Conservation (phyloP, 2,329 filamentous ascomycete genomes). For the Neonectria faginata region DNA sequence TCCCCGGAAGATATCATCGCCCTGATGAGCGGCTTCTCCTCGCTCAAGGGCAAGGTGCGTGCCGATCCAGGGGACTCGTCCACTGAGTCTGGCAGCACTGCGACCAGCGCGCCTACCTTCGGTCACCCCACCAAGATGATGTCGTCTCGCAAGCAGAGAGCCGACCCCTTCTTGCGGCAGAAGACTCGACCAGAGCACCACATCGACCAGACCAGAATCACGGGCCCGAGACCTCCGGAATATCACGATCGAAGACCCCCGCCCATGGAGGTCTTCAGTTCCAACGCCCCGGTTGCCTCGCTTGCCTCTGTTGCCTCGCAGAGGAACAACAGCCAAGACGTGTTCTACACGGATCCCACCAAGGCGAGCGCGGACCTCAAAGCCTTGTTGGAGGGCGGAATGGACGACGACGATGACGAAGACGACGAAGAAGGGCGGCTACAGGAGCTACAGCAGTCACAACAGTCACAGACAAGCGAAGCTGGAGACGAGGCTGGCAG, state of each 20-base stretch:
- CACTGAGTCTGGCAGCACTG: slow-evolving; percentile 22
- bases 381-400: slow-evolving; percentile 82
- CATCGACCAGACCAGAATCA: slow-evolving; percentile 59
- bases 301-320: slow-evolving; percentile 22
- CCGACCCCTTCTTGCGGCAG: slow-evolving; percentile 66
- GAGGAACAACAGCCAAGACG: slow-evolving; percentile 54
- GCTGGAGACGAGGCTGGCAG: slow-evolving; percentile 32
- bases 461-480: slow-evolving; percentile 35
- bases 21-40: slow-evolving; percentile 47
- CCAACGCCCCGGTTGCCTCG: slow-evolving; percentile 42
- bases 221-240: slow-evolving; percentile 60
- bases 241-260: slow-evolving; percentile 61
- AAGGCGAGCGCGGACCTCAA: slow-evolving; percentile 84
- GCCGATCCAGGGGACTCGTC: slow-evolving; percentile 29
- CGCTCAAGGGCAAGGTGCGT: slow-evolving; percentile 42
- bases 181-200: slow-evolving; percentile 69
- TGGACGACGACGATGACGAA: slow-evolving; percentile 77
- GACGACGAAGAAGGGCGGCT: slow-evolving; percentile 51
- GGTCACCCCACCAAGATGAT: slow-evolving; percentile 58
- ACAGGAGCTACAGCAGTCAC: slow-evolving; percentile 15
- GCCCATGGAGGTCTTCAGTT: slow-evolving; percentile 62
- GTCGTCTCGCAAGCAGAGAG: slow-evolving; percentile 66
- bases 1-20: slow-evolving; percentile 51
- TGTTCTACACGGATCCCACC: slow-evolving; percentile 75
- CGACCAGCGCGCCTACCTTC: slow-evolving; percentile 47